Conservation (phyloP, 2,329 filamentous ascomycete species). For the Alternaria postmessia region DNA sequence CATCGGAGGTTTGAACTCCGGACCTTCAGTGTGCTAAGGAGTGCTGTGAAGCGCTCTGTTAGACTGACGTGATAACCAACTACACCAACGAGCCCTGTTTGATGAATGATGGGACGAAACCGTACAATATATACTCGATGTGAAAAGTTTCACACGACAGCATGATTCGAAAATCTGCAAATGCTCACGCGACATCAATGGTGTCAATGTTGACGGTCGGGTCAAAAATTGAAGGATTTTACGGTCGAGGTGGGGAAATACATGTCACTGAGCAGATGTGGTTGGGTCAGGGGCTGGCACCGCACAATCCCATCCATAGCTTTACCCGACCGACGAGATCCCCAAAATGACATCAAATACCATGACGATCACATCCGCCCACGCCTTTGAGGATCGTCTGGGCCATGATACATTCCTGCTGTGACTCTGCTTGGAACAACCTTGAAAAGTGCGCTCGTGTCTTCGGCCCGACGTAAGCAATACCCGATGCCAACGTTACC, state of each 20-base stretch:
- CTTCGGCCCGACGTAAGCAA: slow-evolving; percentile 15
- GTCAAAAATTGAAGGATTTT: not conserved
- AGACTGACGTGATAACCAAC: slow-evolving; percentile 60
- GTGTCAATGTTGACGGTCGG: not conserved
- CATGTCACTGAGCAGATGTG: slow-evolving; percentile 3
- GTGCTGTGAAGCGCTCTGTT: slow-evolving; percentile 35
- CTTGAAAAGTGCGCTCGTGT: not conserved
- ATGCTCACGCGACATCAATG: not conserved
- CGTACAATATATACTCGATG: not conserved
- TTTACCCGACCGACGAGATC: not conserved
- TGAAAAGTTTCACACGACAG: not conserved
- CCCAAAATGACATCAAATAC: not conserved
- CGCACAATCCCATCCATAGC: not conserved
- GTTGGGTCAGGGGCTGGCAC: slow-evolving; percentile 1
- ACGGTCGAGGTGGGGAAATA: not conserved
- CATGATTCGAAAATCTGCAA: not conserved
- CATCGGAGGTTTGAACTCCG: slow-evolving; percentile 22
- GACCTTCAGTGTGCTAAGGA: slow-evolving; percentile 23
- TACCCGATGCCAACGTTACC: slow-evolving; percentile 18
- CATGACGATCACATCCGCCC: not conserved
- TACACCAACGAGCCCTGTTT: slow-evolving; percentile 50
- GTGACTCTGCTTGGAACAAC: not conserved
- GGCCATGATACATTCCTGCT: not conserved
- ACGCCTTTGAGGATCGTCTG: not conserved
- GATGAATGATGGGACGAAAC: not conserved